phyloP scores from a whole-genome alignment of 2,329 filamentous ascomycete species.

The Epichloe typhina region DNA sequence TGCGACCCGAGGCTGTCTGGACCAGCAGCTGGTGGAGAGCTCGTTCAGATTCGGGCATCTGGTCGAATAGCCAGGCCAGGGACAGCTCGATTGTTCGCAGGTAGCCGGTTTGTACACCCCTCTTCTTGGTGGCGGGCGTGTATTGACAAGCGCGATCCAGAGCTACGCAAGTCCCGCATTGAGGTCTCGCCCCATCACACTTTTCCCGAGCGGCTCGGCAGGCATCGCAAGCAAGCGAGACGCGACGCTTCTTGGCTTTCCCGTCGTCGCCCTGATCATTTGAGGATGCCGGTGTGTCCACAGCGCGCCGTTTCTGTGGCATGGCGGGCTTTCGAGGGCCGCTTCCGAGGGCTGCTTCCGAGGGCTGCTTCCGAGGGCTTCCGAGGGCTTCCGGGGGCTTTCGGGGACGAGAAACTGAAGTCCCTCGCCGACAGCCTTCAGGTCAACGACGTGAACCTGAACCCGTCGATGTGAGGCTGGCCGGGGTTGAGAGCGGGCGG shows the following conservation, averaged over 20 bases:
- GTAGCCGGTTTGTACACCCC: slow-evolving; percentile 69
- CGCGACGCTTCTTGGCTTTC: slow-evolving; percentile 44
- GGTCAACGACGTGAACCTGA: background rate
- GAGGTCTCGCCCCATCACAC: slow-evolving; percentile 56
- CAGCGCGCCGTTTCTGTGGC: slow-evolving; percentile 25
- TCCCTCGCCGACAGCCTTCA: background rate
- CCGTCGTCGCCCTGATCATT: background rate
- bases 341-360: no score
- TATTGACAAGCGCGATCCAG: slow-evolving; percentile 57
- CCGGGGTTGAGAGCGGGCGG: background rate
- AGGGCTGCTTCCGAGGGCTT: no score
- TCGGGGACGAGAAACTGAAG: background rate
- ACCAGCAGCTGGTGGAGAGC: slow-evolving; percentile 42
- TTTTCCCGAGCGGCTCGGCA: slow-evolving; percentile 57
- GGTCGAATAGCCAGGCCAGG: slow-evolving; percentile 52
- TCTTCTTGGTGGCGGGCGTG: slow-evolving; percentile 59
- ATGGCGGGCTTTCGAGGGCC: slow-evolving; percentile 14
- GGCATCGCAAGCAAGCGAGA: slow-evolving; percentile 56
- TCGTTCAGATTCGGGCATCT: slow-evolving; percentile 45
- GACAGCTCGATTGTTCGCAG: slow-evolving; percentile 60
- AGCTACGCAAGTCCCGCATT: slow-evolving; percentile 52
- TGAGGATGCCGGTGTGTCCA: background rate
- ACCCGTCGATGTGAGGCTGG: background rate
- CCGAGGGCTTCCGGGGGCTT: no score
- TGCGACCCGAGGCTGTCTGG: slow-evolving; percentile 27